Evolutionary conservation across 306 rosid genomes (phyloP).

Genomic region (Carpinus viminea): DNA sequence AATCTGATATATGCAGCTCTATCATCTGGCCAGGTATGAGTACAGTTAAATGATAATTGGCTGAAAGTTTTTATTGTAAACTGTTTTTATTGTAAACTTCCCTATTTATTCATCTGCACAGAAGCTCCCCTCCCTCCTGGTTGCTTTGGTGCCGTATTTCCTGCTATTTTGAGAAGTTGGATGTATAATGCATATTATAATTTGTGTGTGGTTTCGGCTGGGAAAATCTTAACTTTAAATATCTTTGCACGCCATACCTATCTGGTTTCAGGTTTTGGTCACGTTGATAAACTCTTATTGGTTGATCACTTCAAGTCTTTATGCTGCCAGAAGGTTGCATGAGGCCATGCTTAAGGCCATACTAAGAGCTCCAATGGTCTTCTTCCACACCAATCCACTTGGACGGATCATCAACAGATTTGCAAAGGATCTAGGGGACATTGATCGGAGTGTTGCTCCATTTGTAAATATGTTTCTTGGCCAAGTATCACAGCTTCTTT

Average conservation of each 20-base stretch:
- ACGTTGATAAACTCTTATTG: slow-evolving; percentile 73
- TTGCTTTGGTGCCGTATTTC: background rate
- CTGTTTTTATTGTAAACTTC: background rate
- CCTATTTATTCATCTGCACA: slow-evolving; percentile 3
- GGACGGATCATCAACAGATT: slow-evolving; percentile 91
- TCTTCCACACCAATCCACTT: slow-evolving; percentile 90
- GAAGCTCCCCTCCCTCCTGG: background rate
- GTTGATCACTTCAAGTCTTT: slow-evolving; percentile 78
- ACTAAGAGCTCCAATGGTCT: slow-evolving; percentile 90
- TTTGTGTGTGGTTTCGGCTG: background rate
- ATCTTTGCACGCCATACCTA: background rate
- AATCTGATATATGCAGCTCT: slow-evolving; percentile 63
- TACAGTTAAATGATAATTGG: slow-evolving; percentile 7
- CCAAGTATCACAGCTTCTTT: slow-evolving; percentile 73
- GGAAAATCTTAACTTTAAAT: background rate
- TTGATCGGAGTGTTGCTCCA: slow-evolving; percentile 84
- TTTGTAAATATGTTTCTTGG: slow-evolving; percentile 76
- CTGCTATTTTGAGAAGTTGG: background rate
- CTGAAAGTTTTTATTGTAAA: background rate
- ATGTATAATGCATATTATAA: background rate
- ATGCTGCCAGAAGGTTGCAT: slow-evolving; percentile 85
- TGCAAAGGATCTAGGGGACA: slow-evolving; percentile 93
- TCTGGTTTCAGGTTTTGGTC: slow-evolving; percentile 67
- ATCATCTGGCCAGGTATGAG: slow-evolving; percentile 78
- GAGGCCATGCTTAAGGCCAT: slow-evolving; percentile 84